Evolutionary conservation across 2,329 filamentous ascomycete genomes (phyloP), one percentile per base, ranked within the genome.

Genomic region (Colletotrichum shisoi): DNA sequence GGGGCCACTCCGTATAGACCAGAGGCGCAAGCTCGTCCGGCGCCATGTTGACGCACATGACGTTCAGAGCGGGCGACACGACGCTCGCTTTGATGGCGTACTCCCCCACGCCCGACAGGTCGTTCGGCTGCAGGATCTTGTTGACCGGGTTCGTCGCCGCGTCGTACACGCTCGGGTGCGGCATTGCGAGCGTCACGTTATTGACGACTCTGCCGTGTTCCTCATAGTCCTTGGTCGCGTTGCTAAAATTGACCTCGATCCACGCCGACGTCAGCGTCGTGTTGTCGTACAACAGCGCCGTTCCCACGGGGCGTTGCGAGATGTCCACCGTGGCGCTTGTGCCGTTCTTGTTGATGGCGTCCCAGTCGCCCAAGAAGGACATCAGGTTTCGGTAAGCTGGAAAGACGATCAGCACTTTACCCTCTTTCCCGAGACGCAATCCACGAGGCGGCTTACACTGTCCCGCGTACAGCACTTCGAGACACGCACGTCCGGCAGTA

Each of bases 161-260:
- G 13, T 81, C 77, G 40, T 90, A 87, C 0, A 95, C 83, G 0
- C 89, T 87, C 0, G 88, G 82, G 71, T 95, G 92, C 0, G 92
- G 92, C 84, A 94, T 89, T 0, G 91, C 90, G 70, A 94, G 82
- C 0, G 89, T 91, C 31, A 93, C 86, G 70, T 94, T 93, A 74
- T 93, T 91, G 72, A 94, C 80, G 44, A 90, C 82, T 31, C 90
- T 82, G 0, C 80, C 77, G 60, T 85, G 75, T 12, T 81, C 73
- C 4, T 80, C 73, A 4, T 83, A 89, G 0, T 81, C 78, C 3
- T 78, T 75, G 0, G 81, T 81, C 19, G 88, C 83, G 62, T 91
- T 81, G 40, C 82, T 77, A 9, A 82, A 78, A 2, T 83, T 72
- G 0, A 77, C 80, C 63, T 90, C 83, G 44, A 93, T 87, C 91